A percentile compares a stretch with the other conserved stretches of the same genome.
phyloP scores from a whole-genome alignment of 768 basidiomycete genomes.

The Leccinum imitatum region DNA sequence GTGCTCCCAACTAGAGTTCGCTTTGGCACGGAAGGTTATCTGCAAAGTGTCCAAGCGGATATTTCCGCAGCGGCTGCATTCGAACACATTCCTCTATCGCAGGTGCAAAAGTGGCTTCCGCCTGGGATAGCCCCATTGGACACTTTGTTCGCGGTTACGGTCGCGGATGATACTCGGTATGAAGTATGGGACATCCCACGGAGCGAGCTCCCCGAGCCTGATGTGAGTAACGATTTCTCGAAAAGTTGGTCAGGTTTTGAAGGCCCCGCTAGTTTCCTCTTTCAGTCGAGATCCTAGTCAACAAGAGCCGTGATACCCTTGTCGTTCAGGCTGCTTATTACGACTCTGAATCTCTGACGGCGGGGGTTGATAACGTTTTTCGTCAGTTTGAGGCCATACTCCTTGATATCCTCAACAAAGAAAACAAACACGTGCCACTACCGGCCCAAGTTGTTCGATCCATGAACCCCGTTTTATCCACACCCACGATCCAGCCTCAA shows the following conservation, averaged over 20 bases:
- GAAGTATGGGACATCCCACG: constrained; percentile 25
- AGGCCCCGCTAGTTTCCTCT: constrained; percentile 19
- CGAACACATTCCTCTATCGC: constrained; percentile 32
- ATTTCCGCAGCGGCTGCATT: constrained; percentile 29
- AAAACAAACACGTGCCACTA: constrained; percentile 1
- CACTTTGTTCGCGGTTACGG: constrained; percentile 32
- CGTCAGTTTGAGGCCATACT: constrained; percentile 27
- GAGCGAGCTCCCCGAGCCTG: constrained; percentile 33
- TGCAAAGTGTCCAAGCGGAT: constrained; percentile 27
- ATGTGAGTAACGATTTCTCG: constrained; percentile 21
- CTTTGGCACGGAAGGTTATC: constrained; percentile 11
- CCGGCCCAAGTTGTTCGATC: neutral
- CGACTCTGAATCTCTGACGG: constrained; percentile 16
- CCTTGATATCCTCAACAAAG: constrained; percentile 12
- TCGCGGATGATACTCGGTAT: constrained; percentile 22
- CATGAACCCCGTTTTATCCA: neutral
- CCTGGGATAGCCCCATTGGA: constrained; percentile 28
- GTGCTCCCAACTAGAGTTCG: constrained; percentile 31
- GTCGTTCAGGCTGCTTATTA: constrained; percentile 24
- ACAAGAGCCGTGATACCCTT: constrained; percentile 18
- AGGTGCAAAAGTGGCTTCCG: constrained; percentile 32
- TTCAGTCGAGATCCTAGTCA: constrained; percentile 27
- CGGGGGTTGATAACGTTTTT: constrained; percentile 23
- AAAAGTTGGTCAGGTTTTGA: neutral
- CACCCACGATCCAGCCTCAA: neutral